These are phyloP conservation scores for Cicer pinnatifidum DNA, from an alignment of 306 rosid species.

Conservation along the genomic window DNA sequence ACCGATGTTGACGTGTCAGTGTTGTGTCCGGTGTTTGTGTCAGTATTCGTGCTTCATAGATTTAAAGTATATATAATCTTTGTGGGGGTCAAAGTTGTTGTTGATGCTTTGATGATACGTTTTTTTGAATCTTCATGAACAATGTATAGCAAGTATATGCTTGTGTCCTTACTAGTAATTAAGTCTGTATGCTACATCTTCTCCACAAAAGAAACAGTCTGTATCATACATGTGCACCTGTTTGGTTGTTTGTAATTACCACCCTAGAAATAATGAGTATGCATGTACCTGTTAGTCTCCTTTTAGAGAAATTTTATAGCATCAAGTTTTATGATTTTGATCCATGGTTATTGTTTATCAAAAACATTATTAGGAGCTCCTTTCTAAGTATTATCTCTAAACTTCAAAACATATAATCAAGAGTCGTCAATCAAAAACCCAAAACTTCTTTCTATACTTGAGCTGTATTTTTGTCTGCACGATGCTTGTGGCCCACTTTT, in stretches of 20 bases:
- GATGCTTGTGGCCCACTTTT: constrained; percentile 30
- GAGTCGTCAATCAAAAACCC: constrained; percentile 18
- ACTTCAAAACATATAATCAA: constrained; percentile 14
- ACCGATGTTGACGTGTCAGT: too few relatives aligned
- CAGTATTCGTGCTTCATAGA: background rate
- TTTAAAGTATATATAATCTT: constrained; percentile 28
- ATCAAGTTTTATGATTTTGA: constrained; percentile 15
- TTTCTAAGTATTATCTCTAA: constrained; percentile 28
- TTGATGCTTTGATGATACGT: constrained; percentile 28
- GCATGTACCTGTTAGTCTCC: constrained; percentile 12
- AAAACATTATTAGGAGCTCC: constrained; percentile 17
- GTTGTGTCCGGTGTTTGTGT: too few relatives aligned
- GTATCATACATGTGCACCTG: constrained; percentile 10
- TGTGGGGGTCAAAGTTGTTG: constrained; percentile 31
- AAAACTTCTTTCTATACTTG: constrained; percentile 30
- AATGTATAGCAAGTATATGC: constrained; percentile 19
- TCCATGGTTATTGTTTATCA: constrained; percentile 13
- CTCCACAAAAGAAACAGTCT: background rate
- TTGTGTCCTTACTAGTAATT: constrained; percentile 32
- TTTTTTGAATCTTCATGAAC: constrained; percentile 36
- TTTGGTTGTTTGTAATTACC: constrained; percentile 31
- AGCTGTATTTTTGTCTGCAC: constrained; percentile 8
- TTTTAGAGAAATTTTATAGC: constrained; percentile 22
- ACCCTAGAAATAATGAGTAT: constrained; percentile 29
- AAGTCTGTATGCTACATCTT: constrained; percentile 9